These are phyloP conservation scores for Sphaerulina populicola DNA, from an alignment of 2,329 filamentous ascomycete species.

Conservation along the genomic window DNA sequence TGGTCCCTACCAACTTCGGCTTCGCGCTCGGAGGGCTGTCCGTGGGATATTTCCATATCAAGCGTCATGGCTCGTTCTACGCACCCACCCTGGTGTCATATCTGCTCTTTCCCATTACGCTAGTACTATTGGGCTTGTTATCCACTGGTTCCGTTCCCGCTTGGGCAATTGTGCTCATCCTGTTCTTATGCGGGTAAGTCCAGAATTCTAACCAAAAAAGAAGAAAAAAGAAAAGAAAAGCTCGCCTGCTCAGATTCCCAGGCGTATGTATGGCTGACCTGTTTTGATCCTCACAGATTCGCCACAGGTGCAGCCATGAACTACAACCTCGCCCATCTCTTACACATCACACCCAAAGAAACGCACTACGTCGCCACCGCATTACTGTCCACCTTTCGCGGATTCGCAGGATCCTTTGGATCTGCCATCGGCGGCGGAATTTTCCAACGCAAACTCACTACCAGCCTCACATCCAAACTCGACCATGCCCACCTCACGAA, in stretches of 20 bases:
- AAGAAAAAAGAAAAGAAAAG: no score
- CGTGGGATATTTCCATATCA: constrained; percentile 68
- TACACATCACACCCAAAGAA: constrained; percentile 59
- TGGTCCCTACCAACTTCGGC: constrained; percentile 73
- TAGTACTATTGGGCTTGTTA: constrained; percentile 50
- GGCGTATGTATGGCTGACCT: background rate
- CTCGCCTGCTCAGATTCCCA: background rate
- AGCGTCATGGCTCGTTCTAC: constrained; percentile 65
- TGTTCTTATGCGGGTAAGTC: constrained; percentile 57
- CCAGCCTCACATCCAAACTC: constrained; percentile 52
- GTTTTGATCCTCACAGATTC: constrained; percentile 32
- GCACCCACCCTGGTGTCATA: constrained; percentile 44
- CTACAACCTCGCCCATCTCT: constrained; percentile 70
- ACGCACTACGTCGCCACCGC: constrained; percentile 70
- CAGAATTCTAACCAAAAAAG: no score
- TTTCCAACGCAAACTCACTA: constrained; percentile 56
- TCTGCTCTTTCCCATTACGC: constrained; percentile 52
- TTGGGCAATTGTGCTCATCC: constrained; percentile 48
- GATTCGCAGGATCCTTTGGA: constrained; percentile 73
- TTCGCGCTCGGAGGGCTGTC: constrained; percentile 67
- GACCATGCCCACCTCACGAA: constrained; percentile 35
- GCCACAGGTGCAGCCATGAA: constrained; percentile 65
- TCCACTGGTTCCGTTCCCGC: constrained; percentile 48
- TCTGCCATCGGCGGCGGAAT: constrained; percentile 70
- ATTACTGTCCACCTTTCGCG: constrained; percentile 68